Percentiles rank a stretch among this genome's conserved stretches.
phyloP scores from a whole-genome alignment of 1,284 basidiomycete species.

The Microbotryum intermedium region DNA sequence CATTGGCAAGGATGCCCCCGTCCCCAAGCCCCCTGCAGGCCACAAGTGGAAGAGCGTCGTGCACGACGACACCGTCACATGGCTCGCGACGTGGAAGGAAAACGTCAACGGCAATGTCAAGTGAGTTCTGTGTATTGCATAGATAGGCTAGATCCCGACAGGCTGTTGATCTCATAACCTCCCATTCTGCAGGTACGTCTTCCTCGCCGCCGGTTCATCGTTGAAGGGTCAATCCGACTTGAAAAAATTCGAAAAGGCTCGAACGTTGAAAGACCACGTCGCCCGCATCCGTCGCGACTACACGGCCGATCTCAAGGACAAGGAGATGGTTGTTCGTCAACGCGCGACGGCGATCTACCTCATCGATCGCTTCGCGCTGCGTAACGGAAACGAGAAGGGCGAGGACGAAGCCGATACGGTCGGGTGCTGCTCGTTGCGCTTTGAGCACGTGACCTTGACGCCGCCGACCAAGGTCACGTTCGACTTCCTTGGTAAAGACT shows the following conservation, averaged over 20 bases:
- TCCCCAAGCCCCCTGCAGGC: conserved; percentile 47
- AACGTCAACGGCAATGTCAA: conserved; percentile 38
- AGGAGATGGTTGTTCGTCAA: conserved; percentile 85
- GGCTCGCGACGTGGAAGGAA: conserved; percentile 95
- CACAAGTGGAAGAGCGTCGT: conserved; percentile 46
- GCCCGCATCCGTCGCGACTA: conserved; percentile 83
- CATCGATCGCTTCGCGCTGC: conserved; percentile 86
- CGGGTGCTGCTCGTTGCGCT: conserved; percentile 89
- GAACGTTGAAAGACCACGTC: conserved; percentile 84
- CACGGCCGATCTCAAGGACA: conserved; percentile 68
- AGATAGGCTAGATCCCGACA: background rate
- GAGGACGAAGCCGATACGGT: conserved; percentile 97
- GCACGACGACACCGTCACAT: conserved; percentile 90
- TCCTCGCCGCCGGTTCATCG: conserved; percentile 84
- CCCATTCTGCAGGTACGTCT: conserved; percentile 67
- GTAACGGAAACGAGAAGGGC: conserved; percentile 96
- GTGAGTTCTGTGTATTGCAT: conserved; percentile 1
- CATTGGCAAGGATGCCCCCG: conserved; percentile 63
- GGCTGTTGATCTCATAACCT: background rate
- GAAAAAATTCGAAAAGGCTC: conserved; percentile 90
- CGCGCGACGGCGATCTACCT: conserved; percentile 95
- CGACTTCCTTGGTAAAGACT: conserved; percentile 96
- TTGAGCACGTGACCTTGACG: conserved; percentile 85
- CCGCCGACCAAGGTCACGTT: conserved; percentile 74
- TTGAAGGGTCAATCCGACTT: conserved; percentile 95